Conservation (phyloP, 139 green algal species). For the Nannochloris sp. region DNA sequence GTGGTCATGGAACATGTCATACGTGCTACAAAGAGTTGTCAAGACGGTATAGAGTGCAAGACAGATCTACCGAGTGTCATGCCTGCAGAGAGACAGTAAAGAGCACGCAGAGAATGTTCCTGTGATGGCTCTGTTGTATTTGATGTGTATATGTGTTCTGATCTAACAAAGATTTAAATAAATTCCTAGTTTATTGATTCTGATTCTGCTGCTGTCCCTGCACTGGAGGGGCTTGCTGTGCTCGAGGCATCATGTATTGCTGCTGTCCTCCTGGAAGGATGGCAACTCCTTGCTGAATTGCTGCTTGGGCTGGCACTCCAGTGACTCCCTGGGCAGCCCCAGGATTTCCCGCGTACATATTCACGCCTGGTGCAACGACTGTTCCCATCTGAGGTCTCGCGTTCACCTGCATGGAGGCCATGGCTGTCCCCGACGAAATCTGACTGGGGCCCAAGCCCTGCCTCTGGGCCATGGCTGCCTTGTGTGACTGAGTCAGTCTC, state of each 20-base stretch:
- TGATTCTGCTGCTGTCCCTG: neutral
- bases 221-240: neutral
- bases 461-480: conserved; percentile 7
- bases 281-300: neutral
- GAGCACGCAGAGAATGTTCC: too few relatives aligned
- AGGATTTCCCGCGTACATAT: neutral
- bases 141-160: too few relatives aligned
- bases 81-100: too few relatives aligned
- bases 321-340: neutral
- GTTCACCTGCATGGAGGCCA: neutral
- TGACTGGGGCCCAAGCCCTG: neutral
- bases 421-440: too few relatives aligned
- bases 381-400: conserved; percentile 3
- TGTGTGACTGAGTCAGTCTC: conserved; percentile 9
- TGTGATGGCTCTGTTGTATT: too few relatives aligned
- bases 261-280: neutral
- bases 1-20: too few relatives aligned
- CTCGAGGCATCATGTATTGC: neutral
- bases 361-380: neutral
- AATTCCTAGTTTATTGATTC: neutral
- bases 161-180: too few relatives aligned
- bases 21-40: too few relatives aligned
- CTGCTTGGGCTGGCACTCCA: neutral
- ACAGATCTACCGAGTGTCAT: too few relatives aligned
- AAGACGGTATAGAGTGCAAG: too few relatives aligned